Evolutionary conservation across 768 basidiomycete species (phyloP), one percentile per base, ranked within the genome.

Genomic region (Coprinopsis cinerea): DNA sequence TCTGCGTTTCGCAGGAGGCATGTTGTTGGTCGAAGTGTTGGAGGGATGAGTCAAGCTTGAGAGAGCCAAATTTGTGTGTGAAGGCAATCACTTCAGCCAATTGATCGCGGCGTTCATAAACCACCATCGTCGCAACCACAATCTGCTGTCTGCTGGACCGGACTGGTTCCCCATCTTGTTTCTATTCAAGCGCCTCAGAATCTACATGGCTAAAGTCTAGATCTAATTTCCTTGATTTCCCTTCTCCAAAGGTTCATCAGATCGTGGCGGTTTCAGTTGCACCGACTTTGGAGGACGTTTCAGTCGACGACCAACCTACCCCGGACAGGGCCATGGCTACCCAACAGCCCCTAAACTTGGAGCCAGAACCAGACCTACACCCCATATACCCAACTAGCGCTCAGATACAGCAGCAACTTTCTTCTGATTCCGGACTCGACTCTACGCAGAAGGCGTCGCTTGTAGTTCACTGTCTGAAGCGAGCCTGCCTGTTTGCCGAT

Each of bases 401-500:
- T 23, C 75, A 82, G 60, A 75, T 91, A 58, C 66, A 78, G 22
- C 73, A 74, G 47, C 78, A 85, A 39, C 73, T 92, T 57, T 79
- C 81, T 32, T 69, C 82, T 0, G 69, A 81, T 61, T 85, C 81
- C 26, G 85, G 85, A 37, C 77, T 92, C 30, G 69, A 77, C 42
- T 79, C 83, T 24, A 62, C 70, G 6, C 87, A 92, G 63, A 85
- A 82, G 64, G 69, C 71, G 10, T 75, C 80, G 61, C 80, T 92
- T 44, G 80, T 89, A 48, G 65, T 78, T 9, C 90, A 92, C 63
- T 88, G 81, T 61, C 64, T 92, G 49, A 71, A 73, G 51, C 85
- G 89, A 51, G 80, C 88, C 18, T 88, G 86, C 65, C 69, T 81
- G 49, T 92, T 92, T 55, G 88, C 79, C 43, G 90, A 92, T 61